Evolutionary conservation across 176 grass and related monocot genomes (phyloP).

Genomic region (Oryza meyeriana): DNA sequence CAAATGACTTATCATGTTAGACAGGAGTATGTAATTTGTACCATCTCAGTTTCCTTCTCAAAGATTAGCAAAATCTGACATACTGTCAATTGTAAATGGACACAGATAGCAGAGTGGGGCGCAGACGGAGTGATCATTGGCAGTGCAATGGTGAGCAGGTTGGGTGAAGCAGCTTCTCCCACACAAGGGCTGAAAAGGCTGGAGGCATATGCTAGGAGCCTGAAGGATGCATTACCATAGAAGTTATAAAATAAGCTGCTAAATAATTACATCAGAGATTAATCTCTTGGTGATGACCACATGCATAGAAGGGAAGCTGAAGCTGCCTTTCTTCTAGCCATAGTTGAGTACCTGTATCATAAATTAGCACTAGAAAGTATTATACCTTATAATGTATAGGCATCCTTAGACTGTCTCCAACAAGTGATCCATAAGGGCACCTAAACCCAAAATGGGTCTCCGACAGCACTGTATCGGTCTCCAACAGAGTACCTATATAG

Average conservation of each 20-base stretch:
- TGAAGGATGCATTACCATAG: constrained; percentile 59
- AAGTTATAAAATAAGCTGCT: not conserved
- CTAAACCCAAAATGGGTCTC: too few relatives aligned
- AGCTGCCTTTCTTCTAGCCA: not conserved
- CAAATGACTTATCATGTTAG: not conserved
- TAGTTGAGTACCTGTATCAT: not conserved
- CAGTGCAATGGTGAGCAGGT: constrained; percentile 71
- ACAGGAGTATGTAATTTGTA: not conserved
- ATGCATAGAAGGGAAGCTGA: not conserved
- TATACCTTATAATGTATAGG: not conserved
- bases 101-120: constrained; percentile 75
- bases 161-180: constrained; percentile 62
- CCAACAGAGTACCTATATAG: too few relatives aligned
- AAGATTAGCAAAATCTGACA: not conserved
- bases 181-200: constrained; percentile 56
- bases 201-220: constrained; percentile 42
- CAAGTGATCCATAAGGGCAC: too few relatives aligned
- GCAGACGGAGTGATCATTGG: constrained; percentile 84
- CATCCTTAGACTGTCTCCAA: too few relatives aligned
- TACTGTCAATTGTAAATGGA: not conserved
- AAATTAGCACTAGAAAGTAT: not conserved
- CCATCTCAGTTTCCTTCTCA: not conserved
- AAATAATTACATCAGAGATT: not conserved
- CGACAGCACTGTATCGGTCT: too few relatives aligned
- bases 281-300: not conserved